Conservation (phyloP, 1,284 basidiomycete genomes). For the Sporisorium reilianum region DNA sequence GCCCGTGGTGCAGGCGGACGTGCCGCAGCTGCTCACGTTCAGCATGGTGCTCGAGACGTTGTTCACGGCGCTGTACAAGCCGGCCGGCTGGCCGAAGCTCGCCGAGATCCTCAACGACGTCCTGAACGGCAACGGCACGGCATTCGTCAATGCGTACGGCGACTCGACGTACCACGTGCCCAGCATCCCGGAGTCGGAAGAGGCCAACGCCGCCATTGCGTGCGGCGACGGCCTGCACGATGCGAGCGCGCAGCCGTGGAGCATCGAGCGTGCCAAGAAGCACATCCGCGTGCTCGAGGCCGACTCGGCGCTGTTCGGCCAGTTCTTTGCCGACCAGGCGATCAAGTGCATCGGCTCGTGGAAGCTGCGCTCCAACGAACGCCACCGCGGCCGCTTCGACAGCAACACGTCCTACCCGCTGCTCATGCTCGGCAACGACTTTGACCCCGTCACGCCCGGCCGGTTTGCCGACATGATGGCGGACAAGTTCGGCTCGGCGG, state of each 20-base stretch:
- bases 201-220: conserved; percentile 40
- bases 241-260: conserved; percentile 21
- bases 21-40: conserved; percentile 52
- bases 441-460: conserved; percentile 55
- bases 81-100: conserved; percentile 42
- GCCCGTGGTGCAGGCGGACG: conserved; percentile 36
- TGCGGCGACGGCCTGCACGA: conserved; percentile 42
- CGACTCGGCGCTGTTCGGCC: conserved; percentile 44
- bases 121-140: conserved; percentile 39
- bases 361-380: conserved; percentile 49
- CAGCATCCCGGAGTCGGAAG: conserved; percentile 27
- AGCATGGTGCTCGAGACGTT: conserved; percentile 36
- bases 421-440: conserved; percentile 54
- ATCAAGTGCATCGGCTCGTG: conserved; percentile 38
- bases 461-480: conserved; percentile 51
- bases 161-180: conserved; percentile 33
- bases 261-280: conserved; percentile 33
- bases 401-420: conserved; percentile 50
- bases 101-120: conserved; percentile 45
- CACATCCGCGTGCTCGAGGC: conserved; percentile 32
- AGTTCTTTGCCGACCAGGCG: conserved; percentile 38
- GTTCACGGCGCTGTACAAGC: conserved; percentile 44
- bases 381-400: conserved; percentile 46
- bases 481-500: conserved; percentile 35
- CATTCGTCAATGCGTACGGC: conserved; percentile 43